phyloP scores from a whole-genome alignment of 139 green algal species.

The Haematococcus sp. region DNA sequence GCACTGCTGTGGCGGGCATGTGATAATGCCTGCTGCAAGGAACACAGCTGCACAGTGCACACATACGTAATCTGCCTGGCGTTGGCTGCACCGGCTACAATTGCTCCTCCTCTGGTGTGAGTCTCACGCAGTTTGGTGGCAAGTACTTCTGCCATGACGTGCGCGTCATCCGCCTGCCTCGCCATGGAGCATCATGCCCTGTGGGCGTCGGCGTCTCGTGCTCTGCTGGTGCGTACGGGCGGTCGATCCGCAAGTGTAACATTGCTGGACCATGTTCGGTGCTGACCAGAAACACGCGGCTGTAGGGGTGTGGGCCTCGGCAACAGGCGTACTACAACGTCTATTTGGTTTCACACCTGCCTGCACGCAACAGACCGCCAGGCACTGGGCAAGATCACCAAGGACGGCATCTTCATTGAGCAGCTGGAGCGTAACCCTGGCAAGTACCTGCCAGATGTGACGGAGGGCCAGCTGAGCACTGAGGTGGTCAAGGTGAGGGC shows the following conservation, averaged over 20 bases:
- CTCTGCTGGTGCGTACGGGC: slow-evolving; percentile 34
- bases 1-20: no score
- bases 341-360: no score
- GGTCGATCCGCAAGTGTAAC: background rate
- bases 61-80: no score
- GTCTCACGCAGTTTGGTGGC: slow-evolving; percentile 18
- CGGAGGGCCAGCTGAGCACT: slow-evolving; percentile 28
- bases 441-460: slow-evolving; percentile 26
- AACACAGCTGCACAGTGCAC: no score
- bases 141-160: slow-evolving; percentile 61
- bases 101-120: no score
- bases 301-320: no score
- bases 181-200: slow-evolving; percentile 43
- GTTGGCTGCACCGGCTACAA: no score
- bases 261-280: background rate
- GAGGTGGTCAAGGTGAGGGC: slow-evolving; percentile 33
- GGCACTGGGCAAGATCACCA: slow-evolving; percentile 46
- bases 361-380: slow-evolving; percentile 32
- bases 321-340: no score
- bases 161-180: slow-evolving; percentile 40
- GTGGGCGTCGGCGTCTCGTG: slow-evolving; percentile 47
- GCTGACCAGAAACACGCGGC: background rate
- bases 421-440: slow-evolving; percentile 42
- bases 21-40: no score
- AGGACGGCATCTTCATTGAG: slow-evolving; percentile 41